Percentiles rank a stretch among this genome's conserved stretches.
Conservation (phyloP, 106 monocot species). For the Apostasia ramifera region DNA sequence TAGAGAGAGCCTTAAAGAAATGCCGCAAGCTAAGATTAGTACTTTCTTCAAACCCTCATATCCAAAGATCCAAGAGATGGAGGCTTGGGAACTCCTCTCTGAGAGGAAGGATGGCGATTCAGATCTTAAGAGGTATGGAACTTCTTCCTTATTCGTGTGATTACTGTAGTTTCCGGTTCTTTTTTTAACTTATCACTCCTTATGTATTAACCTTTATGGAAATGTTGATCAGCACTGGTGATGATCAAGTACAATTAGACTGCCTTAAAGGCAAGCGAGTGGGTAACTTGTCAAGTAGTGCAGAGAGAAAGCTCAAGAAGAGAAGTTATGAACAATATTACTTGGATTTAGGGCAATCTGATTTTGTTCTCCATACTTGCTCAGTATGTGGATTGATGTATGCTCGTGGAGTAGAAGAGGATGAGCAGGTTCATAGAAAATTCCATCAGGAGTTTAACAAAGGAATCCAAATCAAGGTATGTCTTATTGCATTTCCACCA, state of each 20-base stretch:
- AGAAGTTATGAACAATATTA: conserved; percentile 56
- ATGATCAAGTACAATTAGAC: neutral
- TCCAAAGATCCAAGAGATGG: too few relatives aligned
- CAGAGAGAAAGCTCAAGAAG: conserved; percentile 19
- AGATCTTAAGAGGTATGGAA: too few relatives aligned
- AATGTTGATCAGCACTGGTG: neutral
- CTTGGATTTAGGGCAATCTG: conserved; percentile 62
- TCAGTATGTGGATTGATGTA: conserved; percentile 59
- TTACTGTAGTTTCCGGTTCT: too few relatives aligned
- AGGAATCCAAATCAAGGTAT: conserved; percentile 76
- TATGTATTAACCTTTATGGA: neutral
- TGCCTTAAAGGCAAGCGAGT: neutral
- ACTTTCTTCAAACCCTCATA: too few relatives aligned
- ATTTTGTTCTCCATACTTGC: conserved; percentile 57
- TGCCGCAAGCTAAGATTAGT: too few relatives aligned
- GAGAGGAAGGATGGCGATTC: too few relatives aligned
- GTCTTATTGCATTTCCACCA: neutral
- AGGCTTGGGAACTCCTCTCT: too few relatives aligned
- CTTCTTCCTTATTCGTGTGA: too few relatives aligned
- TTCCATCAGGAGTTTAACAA: conserved; percentile 63
- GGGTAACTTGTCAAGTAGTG: neutral
- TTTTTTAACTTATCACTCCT: too few relatives aligned
- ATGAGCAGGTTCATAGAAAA: conserved; percentile 66
- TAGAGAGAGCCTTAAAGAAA: too few relatives aligned
- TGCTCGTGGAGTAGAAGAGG: conserved; percentile 59